Conservation (phyloP, 2,329 filamentous ascomycete species). For the Gremmenia infestans region DNA sequence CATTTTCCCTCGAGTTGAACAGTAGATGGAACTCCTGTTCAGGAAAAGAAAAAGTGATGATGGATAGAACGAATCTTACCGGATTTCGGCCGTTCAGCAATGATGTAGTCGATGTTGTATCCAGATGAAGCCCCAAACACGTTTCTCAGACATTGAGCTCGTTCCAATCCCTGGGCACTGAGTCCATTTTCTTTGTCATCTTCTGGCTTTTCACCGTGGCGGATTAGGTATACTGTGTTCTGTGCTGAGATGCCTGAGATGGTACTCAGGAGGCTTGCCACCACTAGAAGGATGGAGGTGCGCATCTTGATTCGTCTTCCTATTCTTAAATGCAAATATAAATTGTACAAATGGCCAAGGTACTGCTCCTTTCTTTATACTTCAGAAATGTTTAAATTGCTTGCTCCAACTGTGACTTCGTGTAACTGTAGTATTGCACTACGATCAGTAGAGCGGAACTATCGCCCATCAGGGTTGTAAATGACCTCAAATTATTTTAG, state of each 20-base stretch:
- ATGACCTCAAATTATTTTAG: no score
- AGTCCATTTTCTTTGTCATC: slow-evolving; percentile 44
- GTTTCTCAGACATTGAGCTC: slow-evolving; percentile 52
- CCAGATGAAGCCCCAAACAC: slow-evolving; percentile 48
- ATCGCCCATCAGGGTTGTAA: no score
- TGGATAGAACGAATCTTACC: slow-evolving; percentile 27
- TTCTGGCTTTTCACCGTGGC: slow-evolving; percentile 58
- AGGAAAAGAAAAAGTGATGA: not conserved
- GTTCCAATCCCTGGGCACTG: slow-evolving; percentile 45
- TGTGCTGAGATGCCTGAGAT: slow-evolving; percentile 7
- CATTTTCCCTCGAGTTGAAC: no score
- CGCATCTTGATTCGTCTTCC: no score
- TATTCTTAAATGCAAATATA: no score
- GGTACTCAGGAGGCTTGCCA: slow-evolving; percentile 1
- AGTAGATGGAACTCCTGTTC: not conserved
- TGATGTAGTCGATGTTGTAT: slow-evolving; percentile 54
- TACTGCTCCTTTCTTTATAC: no score
- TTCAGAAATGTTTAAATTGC: no score
- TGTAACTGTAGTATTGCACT: no score
- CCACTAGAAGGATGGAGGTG: no score
- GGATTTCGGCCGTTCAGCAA: slow-evolving; percentile 50
- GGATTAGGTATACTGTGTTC: slow-evolving; percentile 54
- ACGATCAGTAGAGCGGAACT: no score
- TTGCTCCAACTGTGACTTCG: no score
- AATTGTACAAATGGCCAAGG: no score